Percentiles rank a stretch among this genome's conserved stretches.
Conservation (phyloP, 2,329 filamentous ascomycete species). For the Colletotrichum tropicicola region DNA sequence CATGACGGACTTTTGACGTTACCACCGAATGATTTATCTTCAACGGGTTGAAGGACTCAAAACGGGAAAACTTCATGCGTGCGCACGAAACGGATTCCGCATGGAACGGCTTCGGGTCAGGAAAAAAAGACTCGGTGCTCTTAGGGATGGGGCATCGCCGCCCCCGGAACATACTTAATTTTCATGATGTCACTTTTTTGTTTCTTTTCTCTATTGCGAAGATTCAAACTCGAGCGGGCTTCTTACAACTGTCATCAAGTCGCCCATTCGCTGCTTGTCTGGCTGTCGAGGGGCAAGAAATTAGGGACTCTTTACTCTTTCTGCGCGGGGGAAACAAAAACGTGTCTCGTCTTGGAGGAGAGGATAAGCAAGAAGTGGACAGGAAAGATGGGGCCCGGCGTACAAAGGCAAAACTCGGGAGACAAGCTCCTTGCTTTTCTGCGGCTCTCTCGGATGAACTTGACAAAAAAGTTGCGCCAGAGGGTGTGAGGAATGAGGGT, state of each 20-base stretch:
- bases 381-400: conserved; percentile 4
- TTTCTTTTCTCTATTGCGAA: conserved; percentile 15
- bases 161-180: conserved; percentile 31
- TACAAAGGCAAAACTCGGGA: conserved; percentile 20
- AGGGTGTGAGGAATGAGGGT: conserved; percentile 11
- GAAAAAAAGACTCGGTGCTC: conserved; percentile 15
- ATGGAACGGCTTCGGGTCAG: conserved; percentile 17
- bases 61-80: conserved; percentile 5
- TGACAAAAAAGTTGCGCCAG: not conserved
- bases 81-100: not conserved
- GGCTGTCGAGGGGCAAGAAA: not conserved
- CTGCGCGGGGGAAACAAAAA: not conserved
- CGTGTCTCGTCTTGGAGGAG: conserved; percentile 23
- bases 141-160: conserved; percentile 18
- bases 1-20: conserved; percentile 20
- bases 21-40: conserved; percentile 3
- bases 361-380: conserved; percentile 14
- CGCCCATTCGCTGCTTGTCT: not conserved
- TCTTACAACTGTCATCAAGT: not conserved
- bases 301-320: not conserved
- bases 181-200: conserved; percentile 27
- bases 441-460: conserved; percentile 2
- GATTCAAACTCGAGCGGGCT: conserved; percentile 1
- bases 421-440: conserved; percentile 16
- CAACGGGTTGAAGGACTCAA: conserved; percentile 17